Evolutionary conservation across 1,284 basidiomycete genomes (phyloP), one percentile per base, ranked within the genome.

Genomic region (Coriolopsis trogii): DNA sequence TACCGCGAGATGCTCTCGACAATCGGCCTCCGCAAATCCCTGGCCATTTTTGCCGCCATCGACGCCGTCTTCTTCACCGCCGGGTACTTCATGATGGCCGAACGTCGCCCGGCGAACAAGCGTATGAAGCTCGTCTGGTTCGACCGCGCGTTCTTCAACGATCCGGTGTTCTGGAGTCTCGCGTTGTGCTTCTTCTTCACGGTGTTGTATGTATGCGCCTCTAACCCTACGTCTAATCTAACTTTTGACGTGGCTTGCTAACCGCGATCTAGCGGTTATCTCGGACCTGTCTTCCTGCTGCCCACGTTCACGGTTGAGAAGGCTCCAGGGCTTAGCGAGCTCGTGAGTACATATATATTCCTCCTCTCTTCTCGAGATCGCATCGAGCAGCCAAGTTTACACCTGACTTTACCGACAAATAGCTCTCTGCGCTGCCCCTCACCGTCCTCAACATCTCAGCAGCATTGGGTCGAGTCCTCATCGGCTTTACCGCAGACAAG

Each of bases 81-180:
- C 6, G 60, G 51, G 13, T 61, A 54, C 46, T 46, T 47, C 43
- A 52, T 59, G 54, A 55, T 61, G 21, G 47, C 46, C 3, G 60
- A 61, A 39, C 52, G 60, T 4, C 44, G 60, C 9, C 42, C 49
- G 25, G 26, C 39, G 15, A 41, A 29, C 21, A 53, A 44, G 47
- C 40, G 52, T 36, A 46, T 48, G 45, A 26, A 26, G 25, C 55
- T 61, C 24, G 37, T 59, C 23, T 61, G 60, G 60, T 44, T 55
- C 45, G 59, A 60, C 48, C 49, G 51, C 28, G 54, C 53, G 29
- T 60, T 55, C 56, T 58, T 60, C 45, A 40, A 26, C 9, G 59
- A 60, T 38, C 59, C 59, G 6, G 56, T 55, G 10, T 60, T 60
- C 30, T 60, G 59, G 59, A 60, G 59, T 36, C 40, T 60, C 4